These are phyloP conservation scores for Colletotrichum sidae DNA, from an alignment of 2,329 filamentous ascomycete genomes.

Conservation along the genomic window DNA sequence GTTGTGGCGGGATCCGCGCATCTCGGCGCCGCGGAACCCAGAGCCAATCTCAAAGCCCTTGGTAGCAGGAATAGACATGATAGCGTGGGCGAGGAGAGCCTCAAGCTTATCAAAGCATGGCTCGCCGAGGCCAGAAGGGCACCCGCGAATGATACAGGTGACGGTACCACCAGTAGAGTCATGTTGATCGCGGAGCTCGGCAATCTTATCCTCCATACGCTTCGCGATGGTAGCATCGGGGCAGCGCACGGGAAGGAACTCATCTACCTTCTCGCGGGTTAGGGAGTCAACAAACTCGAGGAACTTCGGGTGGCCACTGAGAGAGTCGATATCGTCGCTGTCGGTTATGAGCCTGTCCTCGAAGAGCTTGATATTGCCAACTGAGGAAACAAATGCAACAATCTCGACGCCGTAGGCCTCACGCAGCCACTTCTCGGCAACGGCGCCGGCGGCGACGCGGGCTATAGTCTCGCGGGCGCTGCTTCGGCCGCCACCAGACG, in stretches of 20 bases:
- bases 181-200: constrained; percentile 69
- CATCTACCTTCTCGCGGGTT: constrained; percentile 81
- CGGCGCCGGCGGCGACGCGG: constrained; percentile 88
- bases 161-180: constrained; percentile 97
- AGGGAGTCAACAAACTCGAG: constrained; percentile 78
- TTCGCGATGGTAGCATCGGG: constrained; percentile 73
- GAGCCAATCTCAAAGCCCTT: constrained; percentile 97
- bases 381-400: constrained; percentile 87
- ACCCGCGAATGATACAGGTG: constrained; percentile 91
- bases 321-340: constrained; percentile 73
- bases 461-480: constrained; percentile 96
- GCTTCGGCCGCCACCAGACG: constrained; percentile 83
- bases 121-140: constrained; percentile 88
- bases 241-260: constrained; percentile 87
- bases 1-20: constrained; percentile 92
- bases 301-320: constrained; percentile 81
- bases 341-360: constrained; percentile 82
- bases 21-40: constrained; percentile 87
- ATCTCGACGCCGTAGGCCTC: constrained; percentile 89
- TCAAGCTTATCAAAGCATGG: constrained; percentile 97
- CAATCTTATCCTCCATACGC: constrained; percentile 64
- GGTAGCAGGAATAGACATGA: constrained; percentile 93
- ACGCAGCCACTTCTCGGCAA: constrained; percentile 91
- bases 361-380: constrained; percentile 84
- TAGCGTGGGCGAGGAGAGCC: constrained; percentile 89